Conservation (phyloP, 345 rosid species). For the Hevea brasiliensis region DNA sequence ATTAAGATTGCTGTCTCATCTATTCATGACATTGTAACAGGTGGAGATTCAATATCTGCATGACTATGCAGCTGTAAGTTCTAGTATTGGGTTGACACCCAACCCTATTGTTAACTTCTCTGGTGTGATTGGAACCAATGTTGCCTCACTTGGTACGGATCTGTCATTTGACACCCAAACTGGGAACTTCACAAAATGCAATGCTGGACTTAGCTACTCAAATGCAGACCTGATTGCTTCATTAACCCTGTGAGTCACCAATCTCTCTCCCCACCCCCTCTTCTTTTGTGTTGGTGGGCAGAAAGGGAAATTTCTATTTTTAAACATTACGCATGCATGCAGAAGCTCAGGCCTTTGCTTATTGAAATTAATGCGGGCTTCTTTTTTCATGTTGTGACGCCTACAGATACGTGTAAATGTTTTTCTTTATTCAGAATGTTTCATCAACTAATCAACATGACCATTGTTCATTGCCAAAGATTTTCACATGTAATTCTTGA, state of each 20-base stretch:
- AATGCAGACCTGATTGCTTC: conserved; percentile 73
- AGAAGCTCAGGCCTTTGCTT: no score
- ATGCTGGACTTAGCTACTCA: conserved; percentile 70
- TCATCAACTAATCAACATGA: neutral
- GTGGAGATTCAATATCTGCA: conserved; percentile 86
- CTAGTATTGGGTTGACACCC: conserved; percentile 79
- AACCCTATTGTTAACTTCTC: conserved; percentile 79
- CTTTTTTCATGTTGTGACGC: neutral
- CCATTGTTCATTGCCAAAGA: neutral
- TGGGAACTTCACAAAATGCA: conserved; percentile 72
- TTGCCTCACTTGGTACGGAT: conserved; percentile 66
- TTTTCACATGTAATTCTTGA: neutral
- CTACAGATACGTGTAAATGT: neutral
- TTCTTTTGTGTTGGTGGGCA: neutral
- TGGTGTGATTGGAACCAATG: conserved; percentile 67
- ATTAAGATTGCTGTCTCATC: neutral
- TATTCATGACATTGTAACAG: conserved; percentile 41
- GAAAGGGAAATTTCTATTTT: neutral
- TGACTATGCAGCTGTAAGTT: conserved; percentile 75
- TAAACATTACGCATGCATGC: no score
- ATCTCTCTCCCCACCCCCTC: conserved; percentile 21
- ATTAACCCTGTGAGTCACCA: conserved; percentile 58
- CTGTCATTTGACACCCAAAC: conserved; percentile 75
- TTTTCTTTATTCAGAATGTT: neutral
- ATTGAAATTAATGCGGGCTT: no score